phyloP scores from a whole-genome alignment of 441 rosid species.

The Dalechampia spathulata region DNA sequence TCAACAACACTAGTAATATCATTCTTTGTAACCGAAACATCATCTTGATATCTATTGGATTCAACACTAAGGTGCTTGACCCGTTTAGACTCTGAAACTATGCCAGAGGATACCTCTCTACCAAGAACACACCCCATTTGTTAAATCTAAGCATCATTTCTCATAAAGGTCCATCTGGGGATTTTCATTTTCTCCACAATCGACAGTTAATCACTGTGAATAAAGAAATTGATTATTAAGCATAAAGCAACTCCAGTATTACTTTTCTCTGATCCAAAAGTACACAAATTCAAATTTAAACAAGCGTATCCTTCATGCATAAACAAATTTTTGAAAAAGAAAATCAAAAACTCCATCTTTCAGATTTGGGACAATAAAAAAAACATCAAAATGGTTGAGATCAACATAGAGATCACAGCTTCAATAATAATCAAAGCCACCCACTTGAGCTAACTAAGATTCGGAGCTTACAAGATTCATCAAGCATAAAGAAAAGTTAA shows the following conservation, averaged over 20 bases:
- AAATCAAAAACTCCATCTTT: no score
- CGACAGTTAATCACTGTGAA: conserved; percentile 22
- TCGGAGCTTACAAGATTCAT: conserved; percentile 23
- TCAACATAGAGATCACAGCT: no score
- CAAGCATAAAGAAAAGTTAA: conserved; percentile 21
- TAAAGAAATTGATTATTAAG: conserved; percentile 22
- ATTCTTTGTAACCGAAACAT: conserved; percentile 32
- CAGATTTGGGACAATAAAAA: no score
- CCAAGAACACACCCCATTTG: conserved; percentile 92
- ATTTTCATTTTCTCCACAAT: conserved; percentile 16
- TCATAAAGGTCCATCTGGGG: conserved; percentile 39
- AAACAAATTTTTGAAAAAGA: no score
- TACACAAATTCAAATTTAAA: no score
- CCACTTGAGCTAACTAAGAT: conserved; percentile 11
- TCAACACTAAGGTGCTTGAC: conserved; percentile 28
- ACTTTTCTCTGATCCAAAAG: no score
- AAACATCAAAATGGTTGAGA: no score
- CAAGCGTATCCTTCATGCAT: no score
- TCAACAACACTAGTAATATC: conserved; percentile 32
- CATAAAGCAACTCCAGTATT: no score
- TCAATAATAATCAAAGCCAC: neutral
- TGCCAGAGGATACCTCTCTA: conserved; percentile 53
- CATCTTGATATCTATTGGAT: conserved; percentile 36
- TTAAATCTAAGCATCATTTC: conserved; percentile 50
- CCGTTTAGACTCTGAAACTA: conserved; percentile 49